Base-by-base conservation (phyloP, 768 basidiomycete genomes). In the Rhizopogon vulgaris region DNA sequence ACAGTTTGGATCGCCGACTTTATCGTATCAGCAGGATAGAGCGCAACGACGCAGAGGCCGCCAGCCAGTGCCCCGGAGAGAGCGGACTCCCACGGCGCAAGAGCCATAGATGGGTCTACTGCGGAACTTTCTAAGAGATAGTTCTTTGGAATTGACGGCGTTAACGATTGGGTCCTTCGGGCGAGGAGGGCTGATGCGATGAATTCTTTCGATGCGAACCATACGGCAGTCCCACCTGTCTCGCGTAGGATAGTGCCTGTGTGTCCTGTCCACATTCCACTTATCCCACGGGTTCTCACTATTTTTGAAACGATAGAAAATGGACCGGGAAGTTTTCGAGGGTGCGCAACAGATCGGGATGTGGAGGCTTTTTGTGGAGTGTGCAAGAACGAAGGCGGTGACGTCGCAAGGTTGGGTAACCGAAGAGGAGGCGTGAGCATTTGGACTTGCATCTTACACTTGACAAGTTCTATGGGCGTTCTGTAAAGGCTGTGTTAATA, bases 381-480 rank as follows among this genome's bases (percentile, higher is more conserved):
- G 38, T 38, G 41, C 48, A 55, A 42, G 46, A 61, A 61, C 37
- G 53, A 56, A 28, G 60, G 57, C n/a, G 51, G 54, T 38, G 39
- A 52, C 40, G 56, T 56, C 18, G 36, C 36, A 11, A 58, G 56
- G 49, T 53, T 41, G 17, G 56, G 55, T 14, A 58, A 46, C 43
- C 46, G 51, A 17, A 53, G 57, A 39, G 61, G 53, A 17, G 45
- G 18, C 48, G 59, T 28, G 12, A 92, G 80, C 78, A 90, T 85
- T 64, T 94, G 90, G 4, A 93, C 92, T 63, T 94, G 91, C 92
- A 94, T 94, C 67, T 90, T 89, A 73, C 90, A 93, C 70, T 95
- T 94, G 60, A 95, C 78, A 38, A 93, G 83, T 63, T 95, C 92
- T 54, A 94, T 87, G n/a, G 92, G 94, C 0, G 91, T 94, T 40